Conservation (phyloP, 768 basidiomycete genomes). For the Psilocybe cyanescens region DNA sequence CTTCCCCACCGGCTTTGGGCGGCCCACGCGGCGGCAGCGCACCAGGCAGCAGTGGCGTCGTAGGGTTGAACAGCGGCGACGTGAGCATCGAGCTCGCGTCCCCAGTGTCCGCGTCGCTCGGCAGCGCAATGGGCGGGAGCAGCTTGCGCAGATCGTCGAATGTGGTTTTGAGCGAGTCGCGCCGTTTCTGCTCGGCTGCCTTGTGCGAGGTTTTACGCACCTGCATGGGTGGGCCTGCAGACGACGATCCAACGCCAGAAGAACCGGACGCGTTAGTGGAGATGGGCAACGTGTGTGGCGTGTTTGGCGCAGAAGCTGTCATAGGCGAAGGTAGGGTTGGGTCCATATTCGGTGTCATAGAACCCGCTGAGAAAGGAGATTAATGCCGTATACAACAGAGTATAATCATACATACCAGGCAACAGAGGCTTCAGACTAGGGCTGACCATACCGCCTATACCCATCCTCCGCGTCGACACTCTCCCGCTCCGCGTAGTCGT, state of each 20-base stretch:
- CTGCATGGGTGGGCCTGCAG: conserved; percentile 32
- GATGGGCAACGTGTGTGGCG: conserved; percentile 14
- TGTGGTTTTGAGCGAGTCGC: conserved; percentile 94
- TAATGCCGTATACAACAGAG: neutral
- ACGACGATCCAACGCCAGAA: conserved; percentile 15
- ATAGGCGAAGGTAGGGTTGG: conserved; percentile 20
- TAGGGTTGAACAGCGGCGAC: conserved; percentile 39
- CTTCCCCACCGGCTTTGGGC: conserved; percentile 81
- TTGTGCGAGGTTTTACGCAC: conserved; percentile 87
- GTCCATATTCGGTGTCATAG: conserved; percentile 18
- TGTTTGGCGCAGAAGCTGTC: conserved; percentile 12
- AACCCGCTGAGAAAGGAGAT: conserved; percentile 16
- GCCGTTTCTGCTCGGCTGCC: conserved; percentile 95
- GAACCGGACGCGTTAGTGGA: neutral
- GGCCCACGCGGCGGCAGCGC: conserved; percentile 89
- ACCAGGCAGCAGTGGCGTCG: conserved; percentile 80
- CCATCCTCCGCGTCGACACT: conserved; percentile 18
- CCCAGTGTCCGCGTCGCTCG: conserved; percentile 51
- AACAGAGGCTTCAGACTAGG: conserved; percentile 73
- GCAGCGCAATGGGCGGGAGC: conserved; percentile 87
- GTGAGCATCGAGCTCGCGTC: conserved; percentile 18
- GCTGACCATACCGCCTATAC: conserved; percentile 37
- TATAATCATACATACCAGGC: conserved; percentile 53
- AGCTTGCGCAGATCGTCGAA: conserved; percentile 84
- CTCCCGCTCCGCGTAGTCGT: conserved; percentile 17